phyloP scores from a whole-genome alignment of 345 rosid genomes.

The Brassica cretica region DNA sequence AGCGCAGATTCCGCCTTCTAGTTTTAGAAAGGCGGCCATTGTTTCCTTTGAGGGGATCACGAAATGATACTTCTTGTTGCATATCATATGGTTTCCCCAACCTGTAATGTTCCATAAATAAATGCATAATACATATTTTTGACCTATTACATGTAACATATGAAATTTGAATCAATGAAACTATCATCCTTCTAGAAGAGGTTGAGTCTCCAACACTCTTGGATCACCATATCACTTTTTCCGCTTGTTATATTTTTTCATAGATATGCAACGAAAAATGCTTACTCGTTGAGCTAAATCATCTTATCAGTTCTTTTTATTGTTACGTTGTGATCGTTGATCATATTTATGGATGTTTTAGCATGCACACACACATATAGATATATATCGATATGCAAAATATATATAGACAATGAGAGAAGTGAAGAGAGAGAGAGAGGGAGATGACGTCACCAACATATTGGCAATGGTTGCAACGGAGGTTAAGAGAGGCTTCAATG shows the following conservation, averaged over 20 bases:
- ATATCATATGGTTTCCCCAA: constrained; percentile 80
- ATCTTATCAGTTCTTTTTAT: background rate
- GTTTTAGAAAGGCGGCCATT: constrained; percentile 45
- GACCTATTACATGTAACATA: background rate
- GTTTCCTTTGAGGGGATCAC: constrained; percentile 71
- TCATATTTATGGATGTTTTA: background rate
- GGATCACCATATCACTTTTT: background rate
- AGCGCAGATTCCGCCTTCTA: constrained; percentile 34
- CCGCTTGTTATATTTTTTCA: background rate
- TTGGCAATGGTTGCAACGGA: constrained; percentile 75
- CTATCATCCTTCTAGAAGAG: background rate
- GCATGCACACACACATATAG: constrained; percentile 5
- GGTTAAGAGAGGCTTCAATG: constrained; percentile 50
- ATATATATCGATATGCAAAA: background rate
- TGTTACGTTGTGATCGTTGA: background rate
- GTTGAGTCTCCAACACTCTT: background rate
- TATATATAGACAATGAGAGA: background rate
- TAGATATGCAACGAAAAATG: constrained; percentile 2
- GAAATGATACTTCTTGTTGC: constrained; percentile 92
- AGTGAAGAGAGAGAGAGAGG: constrained; percentile 23
- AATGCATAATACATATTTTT: constrained; percentile 16
- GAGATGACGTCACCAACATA: constrained; percentile 72
- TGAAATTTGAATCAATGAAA: background rate
- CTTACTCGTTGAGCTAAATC: background rate
- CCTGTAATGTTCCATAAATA: constrained; percentile 44